Conservation (phyloP, 2,329 filamentous ascomycete genomes). For the Gyromitra esculenta region DNA sequence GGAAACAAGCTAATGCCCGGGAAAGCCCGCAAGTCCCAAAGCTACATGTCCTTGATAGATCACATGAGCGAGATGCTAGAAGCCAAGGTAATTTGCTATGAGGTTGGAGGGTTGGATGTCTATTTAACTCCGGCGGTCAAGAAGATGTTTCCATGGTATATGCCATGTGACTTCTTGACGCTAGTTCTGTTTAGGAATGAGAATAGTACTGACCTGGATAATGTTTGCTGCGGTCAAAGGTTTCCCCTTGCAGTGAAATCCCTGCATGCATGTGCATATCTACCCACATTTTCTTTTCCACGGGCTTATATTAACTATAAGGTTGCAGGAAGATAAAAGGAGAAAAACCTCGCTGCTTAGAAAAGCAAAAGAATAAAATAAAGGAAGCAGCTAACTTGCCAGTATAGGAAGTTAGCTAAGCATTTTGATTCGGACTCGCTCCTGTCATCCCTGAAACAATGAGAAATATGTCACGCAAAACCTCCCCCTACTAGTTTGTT, state of each 20-base stretch:
- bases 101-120: not conserved
- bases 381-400: not conserved
- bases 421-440: constrained; percentile 5
- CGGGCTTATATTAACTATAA: not conserved
- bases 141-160: not conserved
- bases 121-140: not conserved
- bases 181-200: not conserved
- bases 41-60: too few relatives aligned
- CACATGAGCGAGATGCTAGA: too few relatives aligned
- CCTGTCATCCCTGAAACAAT: not conserved
- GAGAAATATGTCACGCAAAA: constrained; percentile 18
- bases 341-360: not conserved
- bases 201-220: not conserved
- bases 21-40: too few relatives aligned
- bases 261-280: not conserved
- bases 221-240: not conserved
- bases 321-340: not conserved
- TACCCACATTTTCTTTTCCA: not conserved
- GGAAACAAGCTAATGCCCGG: too few relatives aligned
- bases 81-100: not conserved
- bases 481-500: not conserved
- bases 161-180: not conserved
- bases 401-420: constrained; percentile 35
- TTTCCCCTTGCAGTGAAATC: not conserved
- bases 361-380: not conserved